Base-by-base conservation (phyloP, 1,139 yeast species). In the Hyphopichia buzzinii region DNA sequence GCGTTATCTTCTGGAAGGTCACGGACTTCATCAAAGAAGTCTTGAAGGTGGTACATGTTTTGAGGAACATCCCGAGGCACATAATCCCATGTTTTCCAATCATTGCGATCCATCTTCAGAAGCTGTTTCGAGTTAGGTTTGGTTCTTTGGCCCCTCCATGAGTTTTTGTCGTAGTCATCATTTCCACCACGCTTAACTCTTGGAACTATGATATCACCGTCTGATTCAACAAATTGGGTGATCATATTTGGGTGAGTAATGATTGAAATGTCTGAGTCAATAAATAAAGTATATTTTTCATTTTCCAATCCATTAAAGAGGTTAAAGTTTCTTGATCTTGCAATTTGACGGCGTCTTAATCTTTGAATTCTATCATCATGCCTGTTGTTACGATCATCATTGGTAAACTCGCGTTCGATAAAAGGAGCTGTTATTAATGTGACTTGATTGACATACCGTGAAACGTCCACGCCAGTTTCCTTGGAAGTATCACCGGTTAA, bases 111-210 rank as follows among this genome's bases (percentile, higher is more conserved):
- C 59, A 67, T 52, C 33, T 55, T 37, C n/a, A 47, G 43, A 16
- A 53, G 50, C 41, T 69, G 68, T 21, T 62, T 63, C 3, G 43
- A 46, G 8, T 51, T 43, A 4, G 78, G 78, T 25, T 43, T 55
- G 2, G 57, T 53, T 41, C 79, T 55, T 29, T 55, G 46, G 1
- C 79, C 79, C n/a, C 54, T 55, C 79, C 79, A 74, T 0, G 77
- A 57, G 44, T 72, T 72, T 37, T 54, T 54, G 47, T 73, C 79
- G 46, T 72, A 72, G 38, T 65, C 67, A 3, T 34, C 33, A 31
- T 41, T 39, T 3, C 39, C 43, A 2, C 65, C 67, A 24, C 52
- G 44, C n/a, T 38, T 42, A 12, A 74, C 51, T 36, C 77, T 44
- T 0, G 76, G 69, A 2, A 69, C 75, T 10, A 67, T 57, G 11